Conservation (phyloP, 352 stramenopile species). For the Globisporangium paroecandrum region DNA sequence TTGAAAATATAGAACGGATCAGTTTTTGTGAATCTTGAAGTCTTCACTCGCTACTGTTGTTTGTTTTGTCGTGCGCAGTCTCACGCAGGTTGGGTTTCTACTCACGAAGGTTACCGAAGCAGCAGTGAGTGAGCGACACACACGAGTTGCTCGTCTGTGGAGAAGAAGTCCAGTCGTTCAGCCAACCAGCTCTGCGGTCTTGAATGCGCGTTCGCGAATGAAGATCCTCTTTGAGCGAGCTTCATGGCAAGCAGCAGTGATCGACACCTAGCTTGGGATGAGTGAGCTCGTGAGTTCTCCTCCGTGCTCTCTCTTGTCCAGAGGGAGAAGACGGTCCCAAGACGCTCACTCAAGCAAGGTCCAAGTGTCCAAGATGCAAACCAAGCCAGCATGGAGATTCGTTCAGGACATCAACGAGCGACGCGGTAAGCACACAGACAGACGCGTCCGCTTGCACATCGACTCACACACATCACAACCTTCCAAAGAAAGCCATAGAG, state of each 20-base stretch:
- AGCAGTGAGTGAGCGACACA: background rate
- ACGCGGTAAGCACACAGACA: background rate
- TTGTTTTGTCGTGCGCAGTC: background rate
- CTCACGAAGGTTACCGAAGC: background rate
- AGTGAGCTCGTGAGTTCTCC: background rate
- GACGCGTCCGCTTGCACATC: background rate
- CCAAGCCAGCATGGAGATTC: background rate
- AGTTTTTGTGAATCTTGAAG: background rate
- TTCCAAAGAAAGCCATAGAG: background rate
- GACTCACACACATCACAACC: constrained; percentile 1
- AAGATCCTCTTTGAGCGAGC: background rate
- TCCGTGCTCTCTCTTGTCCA: background rate
- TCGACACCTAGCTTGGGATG: background rate
- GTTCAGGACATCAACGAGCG: background rate
- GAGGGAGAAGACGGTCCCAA: background rate
- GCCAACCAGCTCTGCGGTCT: background rate
- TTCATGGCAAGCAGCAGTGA: background rate
- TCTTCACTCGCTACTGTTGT: background rate
- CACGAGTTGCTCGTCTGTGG: background rate
- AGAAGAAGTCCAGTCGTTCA: background rate
- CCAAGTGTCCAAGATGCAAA: background rate
- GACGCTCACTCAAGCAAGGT: background rate
- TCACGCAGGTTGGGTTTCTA: background rate
- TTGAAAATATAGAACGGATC: background rate
- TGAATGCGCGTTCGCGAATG: background rate